Evolutionary conservation across 169 alveolate species (phyloP), one percentile per base, ranked within the genome.

Genomic region (Eimeria maxima): DNA sequence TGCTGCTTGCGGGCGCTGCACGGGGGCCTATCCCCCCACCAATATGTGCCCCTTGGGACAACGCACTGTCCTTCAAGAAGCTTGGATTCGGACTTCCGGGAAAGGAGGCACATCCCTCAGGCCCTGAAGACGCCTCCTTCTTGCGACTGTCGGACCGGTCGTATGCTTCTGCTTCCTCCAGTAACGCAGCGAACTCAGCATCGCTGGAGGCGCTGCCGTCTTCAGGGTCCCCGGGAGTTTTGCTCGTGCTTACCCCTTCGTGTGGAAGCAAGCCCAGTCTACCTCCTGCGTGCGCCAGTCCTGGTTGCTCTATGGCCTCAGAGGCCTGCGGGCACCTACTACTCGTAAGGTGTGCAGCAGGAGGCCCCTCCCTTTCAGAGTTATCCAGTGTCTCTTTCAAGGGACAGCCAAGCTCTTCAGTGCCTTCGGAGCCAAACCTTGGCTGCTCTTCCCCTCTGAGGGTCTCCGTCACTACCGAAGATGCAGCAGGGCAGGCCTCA

Each of bases 121-220:
- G 24, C 74, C 74, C 22, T 44, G 14, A 44, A n/a, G 42, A 24
- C 74, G 24, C n/a, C 38, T 7, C 42, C 3, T 65, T 33, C 74
- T 14, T 65, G 74, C 33, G 27, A n/a, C 69, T 16, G 27, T 83
- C 27, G 16, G n/a, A 13, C 10, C 73, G 50, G 16, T 84, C 78
- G 29, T 84, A 78, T 18, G 27, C 74, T 38, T 84, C 92, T 16
- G 92, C 92, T 38, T 84, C 92, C 53, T 33, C 38, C 29, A 84
- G 57, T 42, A 84, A 24, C 18, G 92, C 92, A 57, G 76, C 78
- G 33, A 84, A 84, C 78, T 84, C 92, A 6, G 76, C 78, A 22
- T 84, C 92, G 33, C 92, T 84, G 76, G 16, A 5, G 55, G 20
- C 38, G 57, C 92, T 84, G 4, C 92, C 57, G 18, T 57, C 71